Percentiles rank a stretch among this genome's conserved stretches.
These are phyloP conservation scores for Heimioporus sp. DNA, from an alignment of 768 basidiomycete genomes.

Conservation along the genomic window DNA sequence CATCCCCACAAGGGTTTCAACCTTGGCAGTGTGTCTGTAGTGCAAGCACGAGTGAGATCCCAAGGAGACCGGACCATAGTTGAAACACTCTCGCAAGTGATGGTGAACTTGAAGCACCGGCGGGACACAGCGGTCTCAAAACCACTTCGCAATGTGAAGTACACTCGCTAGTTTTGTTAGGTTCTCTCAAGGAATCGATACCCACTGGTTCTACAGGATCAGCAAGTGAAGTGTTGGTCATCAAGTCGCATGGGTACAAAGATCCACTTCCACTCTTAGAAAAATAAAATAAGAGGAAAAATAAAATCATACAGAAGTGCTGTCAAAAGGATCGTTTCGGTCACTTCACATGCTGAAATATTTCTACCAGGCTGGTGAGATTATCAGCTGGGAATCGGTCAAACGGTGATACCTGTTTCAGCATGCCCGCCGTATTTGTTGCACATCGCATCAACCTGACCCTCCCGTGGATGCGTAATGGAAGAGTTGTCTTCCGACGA, in stretches of 20 bases:
- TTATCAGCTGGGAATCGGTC: conserved; percentile 24
- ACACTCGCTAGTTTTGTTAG: conserved; percentile 4
- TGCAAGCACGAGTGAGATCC: neutral
- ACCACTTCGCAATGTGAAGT: conserved; percentile 20
- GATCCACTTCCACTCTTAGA: neutral
- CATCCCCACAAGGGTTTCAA: conserved; percentile 9
- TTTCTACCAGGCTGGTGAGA: conserved; percentile 19
- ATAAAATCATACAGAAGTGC: neutral
- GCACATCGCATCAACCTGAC: conserved; percentile 7
- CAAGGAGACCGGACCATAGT: conserved; percentile 17
- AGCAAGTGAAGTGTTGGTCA: no score
- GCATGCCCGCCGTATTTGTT: conserved; percentile 5
- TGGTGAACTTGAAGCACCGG: conserved; percentile 1
- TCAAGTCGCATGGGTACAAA: neutral
- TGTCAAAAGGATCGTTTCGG: conserved; percentile 6
- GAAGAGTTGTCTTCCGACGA: conserved; percentile 28
- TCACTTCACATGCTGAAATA: conserved; percentile 24
- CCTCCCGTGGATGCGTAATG: conserved; percentile 30
- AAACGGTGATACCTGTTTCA: conserved; percentile 32
- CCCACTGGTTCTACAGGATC: no score
- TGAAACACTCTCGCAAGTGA: conserved; percentile 17
- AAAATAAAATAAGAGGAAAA: neutral
- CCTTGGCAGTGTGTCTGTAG: conserved; percentile 4
- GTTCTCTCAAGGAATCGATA: conserved; percentile 1
- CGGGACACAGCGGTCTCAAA: neutral